Evolutionary conservation across 441 rosid species (phyloP), one percentile per base, ranked within the genome.

Genomic region (Erodium moschatum): DNA sequence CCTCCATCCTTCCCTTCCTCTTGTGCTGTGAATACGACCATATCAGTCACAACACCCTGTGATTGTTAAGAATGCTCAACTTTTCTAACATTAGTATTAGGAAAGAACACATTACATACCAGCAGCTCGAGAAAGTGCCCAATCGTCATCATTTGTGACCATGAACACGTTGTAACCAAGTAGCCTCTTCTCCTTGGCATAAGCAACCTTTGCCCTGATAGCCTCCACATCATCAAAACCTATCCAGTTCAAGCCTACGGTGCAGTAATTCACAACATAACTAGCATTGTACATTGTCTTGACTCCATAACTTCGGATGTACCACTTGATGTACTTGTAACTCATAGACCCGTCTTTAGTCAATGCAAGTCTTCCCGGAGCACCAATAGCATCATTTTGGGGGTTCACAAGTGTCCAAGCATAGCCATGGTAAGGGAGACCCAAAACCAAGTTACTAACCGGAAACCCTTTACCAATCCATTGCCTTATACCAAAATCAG

Each of bases 141-240:
- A 73, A 4, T 75, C 16, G 27, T 66, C 61, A 73, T 80, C 76
- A 63, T 66, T 52, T 2, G 50, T 11, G 10, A 75, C 66, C 12
- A 18, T 40, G 69, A 72, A 75, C 7, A 63, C 73, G 31, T 0
- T 4, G 69, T 73, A 80, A 18, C 79, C 81, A n/a, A 38, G 70
- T 0, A 80, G 42, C 19, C 27, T 44, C 52, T 65, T 75, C 24
- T 67, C 67, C 73, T 20, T 72, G 7, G 83, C 71, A 60, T 77
- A 81, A n/a, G 71, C 21, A 65, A 72, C 74, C 54, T 83, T 81
- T 1, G 21, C 27, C 58, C 19, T 50, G 0, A 81, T 44, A 33
- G 33, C 72, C 44, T 77, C 68, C n/a, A 75, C 74, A 33, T 67
- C 81, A 65, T 82, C 78, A 50, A 70, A 76, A 61, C 67, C 69